These are phyloP conservation scores for Gnetum montanum DNA, from an alignment of 75 land plant genomes.

Conservation along the genomic window DNA sequence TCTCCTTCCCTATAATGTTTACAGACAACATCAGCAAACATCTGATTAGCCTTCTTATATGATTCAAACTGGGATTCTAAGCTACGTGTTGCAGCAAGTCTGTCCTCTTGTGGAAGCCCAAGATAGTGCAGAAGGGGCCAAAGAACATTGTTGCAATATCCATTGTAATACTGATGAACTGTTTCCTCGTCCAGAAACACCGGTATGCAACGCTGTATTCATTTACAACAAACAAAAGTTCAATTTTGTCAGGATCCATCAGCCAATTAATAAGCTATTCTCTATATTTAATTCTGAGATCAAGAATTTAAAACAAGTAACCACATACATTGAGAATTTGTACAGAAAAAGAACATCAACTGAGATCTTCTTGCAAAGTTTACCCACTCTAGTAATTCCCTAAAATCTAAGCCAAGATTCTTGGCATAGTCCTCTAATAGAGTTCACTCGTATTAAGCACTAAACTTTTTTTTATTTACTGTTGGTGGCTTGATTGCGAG, in stretches of 20 bases:
- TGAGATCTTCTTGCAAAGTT: too few species aligned
- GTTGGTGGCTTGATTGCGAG: too few species aligned
- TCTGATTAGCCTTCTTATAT: constrained; percentile 35
- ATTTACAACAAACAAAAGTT: too few species aligned
- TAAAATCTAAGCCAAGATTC: too few species aligned
- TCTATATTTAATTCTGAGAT: too few species aligned
- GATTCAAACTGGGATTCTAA: constrained; percentile 44
- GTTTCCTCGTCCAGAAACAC: constrained; percentile 52
- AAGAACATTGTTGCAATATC: constrained; percentile 56
- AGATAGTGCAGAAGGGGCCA: constrained; percentile 62
- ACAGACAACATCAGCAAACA: constrained; percentile 42
- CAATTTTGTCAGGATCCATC: too few species aligned
- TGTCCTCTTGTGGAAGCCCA: constrained; percentile 49
- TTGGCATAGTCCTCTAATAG: not conserved
- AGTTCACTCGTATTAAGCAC: not conserved
- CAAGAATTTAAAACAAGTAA: too few species aligned
- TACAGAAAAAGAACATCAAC: too few species aligned
- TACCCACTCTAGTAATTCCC: too few species aligned
- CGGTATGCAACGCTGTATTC: constrained; percentile 37
- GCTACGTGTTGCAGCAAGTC: constrained; percentile 46
- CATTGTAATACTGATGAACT: constrained; percentile 53
- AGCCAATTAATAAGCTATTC: too few species aligned
- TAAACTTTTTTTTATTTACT: too few species aligned
- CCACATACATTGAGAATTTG: too few species aligned
- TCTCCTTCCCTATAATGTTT: constrained; percentile 27